Base-by-base conservation (phyloP, 345 rosid genomes). In the Brassica rapa region DNA sequence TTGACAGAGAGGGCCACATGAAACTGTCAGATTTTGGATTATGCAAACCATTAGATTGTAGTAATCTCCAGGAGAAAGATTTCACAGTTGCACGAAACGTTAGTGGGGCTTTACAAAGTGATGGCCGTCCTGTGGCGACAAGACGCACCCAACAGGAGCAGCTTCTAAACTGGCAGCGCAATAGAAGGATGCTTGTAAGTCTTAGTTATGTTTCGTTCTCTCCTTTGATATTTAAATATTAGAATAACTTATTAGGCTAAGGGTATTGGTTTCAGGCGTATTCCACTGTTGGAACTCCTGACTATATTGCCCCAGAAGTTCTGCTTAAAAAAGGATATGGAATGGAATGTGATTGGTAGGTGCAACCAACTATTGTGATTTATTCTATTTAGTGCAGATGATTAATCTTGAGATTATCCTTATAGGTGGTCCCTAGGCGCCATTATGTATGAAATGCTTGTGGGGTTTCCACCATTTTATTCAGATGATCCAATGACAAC, bases 401-500 rank as follows among this genome's bases (percentile, higher is more conserved):
- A 71, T 75, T 74, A 73, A 79, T 78, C 35, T 51, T 86, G 73
- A 81, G 65, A 68, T 23, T 11, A 23, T 6, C 75, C 72, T 35
- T 81, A 23, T 82, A 95, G 99, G 99, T 95, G 99, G 99, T 95
- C 99, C 70, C 97, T 95, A 76, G 99, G 99, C 53, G 98, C 99
- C 74, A 95, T 95, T 74, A 93, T 95, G 99, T 95, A 93, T 83
- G 99, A 95, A 89, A 95, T 95, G 99, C 99, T 95, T 76, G 99
- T 95, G 75, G 99, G 99, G 61, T 95, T 85, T 82, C 98, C 99
- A 7, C 99, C 99, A 7, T 95, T 95, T 86, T 95, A 95, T 86
- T 95, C 99, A 4, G 98, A 95, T 70, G 99, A 95, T 77, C 96
- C 98, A 5, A 95, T 95, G 98, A 85, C 97, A 78, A 95, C 98